Evolutionary conservation across 1,139 yeast species (phyloP).

Genomic region (Scheffersomyces cryptocercus): DNA sequence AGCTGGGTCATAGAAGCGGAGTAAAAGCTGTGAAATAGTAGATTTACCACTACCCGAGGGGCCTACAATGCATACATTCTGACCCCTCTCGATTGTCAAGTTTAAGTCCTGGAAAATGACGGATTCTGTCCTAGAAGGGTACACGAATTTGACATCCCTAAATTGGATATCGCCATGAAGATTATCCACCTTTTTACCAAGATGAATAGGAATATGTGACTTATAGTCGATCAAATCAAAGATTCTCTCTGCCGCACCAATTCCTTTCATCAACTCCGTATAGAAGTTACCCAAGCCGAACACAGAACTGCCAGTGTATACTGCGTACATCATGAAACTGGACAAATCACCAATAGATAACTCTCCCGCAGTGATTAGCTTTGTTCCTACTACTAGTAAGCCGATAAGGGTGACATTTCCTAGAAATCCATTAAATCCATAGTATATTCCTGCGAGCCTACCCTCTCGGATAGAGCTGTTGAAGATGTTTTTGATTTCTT

Average conservation of each 20-base stretch:
- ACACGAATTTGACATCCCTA: constrained; percentile 66
- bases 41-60: constrained; percentile 97
- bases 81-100: constrained; percentile 74
- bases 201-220: constrained; percentile 65
- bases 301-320: constrained; percentile 87
- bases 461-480: constrained; percentile 80
- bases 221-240: constrained; percentile 82
- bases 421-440: constrained; percentile 73
- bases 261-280: constrained; percentile 93
- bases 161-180: constrained; percentile 53
- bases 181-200: constrained; percentile 49
- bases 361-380: constrained; percentile 67
- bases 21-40: constrained; percentile 75
- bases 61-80: constrained; percentile 91
- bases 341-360: constrained; percentile 87
- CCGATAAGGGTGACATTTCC: constrained; percentile 82
- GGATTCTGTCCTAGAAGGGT: constrained; percentile 84
- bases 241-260: constrained; percentile 92
- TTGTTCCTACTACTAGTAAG: constrained; percentile 77
- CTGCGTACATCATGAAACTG: constrained; percentile 91
- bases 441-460: constrained; percentile 70
- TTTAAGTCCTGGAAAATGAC: constrained; percentile 65
- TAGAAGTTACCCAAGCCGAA: constrained; percentile 89
- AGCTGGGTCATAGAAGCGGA: constrained; percentile 80
- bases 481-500: constrained; percentile 73